Base-by-base conservation (phyloP, 192 early-diverging fungal species). In the Coemansia sp. region DNA sequence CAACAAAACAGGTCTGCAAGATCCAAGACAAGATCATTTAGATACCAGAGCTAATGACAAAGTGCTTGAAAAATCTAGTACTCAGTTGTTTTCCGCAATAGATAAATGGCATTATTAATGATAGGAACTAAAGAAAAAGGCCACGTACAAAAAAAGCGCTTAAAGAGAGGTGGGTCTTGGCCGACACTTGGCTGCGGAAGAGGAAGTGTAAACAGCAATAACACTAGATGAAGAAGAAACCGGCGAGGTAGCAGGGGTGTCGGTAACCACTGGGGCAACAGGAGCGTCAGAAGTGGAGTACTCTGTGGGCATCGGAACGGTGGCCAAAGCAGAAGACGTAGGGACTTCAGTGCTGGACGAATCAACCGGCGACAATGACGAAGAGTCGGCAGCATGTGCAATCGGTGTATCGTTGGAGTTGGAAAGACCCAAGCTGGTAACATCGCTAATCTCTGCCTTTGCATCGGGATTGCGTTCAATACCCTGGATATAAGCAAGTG, bases 401-500 rank as follows among this genome's bases (percentile, higher is more conserved):
- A 41, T 17, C 5, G 20, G 56, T 58, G 18, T 33, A 22, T 39
- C 22, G 18, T 8, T 20, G 11, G 20, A 15, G 11, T 18, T 48
- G 43, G 43, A 32, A 2, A 5, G 18, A 18, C 22, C 28, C 48
- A 83, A 39, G 2, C 36, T 43, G 0, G 79, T 73, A 9, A 70
- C 68, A 32, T 76, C 32, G 34, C 37, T 55, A 53, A 81, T 28
- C 61, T 70, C 28, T 41, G 39, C 39, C 39, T 41, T 41, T 6
- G 39, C 39, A 9, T 0, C 39, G 11, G 39, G 39, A 12, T 41
- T 41, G 5, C 5, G 8, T 9, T 6, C 39, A 6, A 48, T 12
- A 8, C 79, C 79, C 51, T 55, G 45, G 28, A 61, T 68, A 45
- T 76, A 82, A 55, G 12, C 61, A 38, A 70, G 38, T 8, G n/a